A percentile compares a stretch with the other conserved stretches of the same genome.
phyloP scores from a whole-genome alignment of 2,329 filamentous ascomycete species.

The Colletotrichum musicola region DNA sequence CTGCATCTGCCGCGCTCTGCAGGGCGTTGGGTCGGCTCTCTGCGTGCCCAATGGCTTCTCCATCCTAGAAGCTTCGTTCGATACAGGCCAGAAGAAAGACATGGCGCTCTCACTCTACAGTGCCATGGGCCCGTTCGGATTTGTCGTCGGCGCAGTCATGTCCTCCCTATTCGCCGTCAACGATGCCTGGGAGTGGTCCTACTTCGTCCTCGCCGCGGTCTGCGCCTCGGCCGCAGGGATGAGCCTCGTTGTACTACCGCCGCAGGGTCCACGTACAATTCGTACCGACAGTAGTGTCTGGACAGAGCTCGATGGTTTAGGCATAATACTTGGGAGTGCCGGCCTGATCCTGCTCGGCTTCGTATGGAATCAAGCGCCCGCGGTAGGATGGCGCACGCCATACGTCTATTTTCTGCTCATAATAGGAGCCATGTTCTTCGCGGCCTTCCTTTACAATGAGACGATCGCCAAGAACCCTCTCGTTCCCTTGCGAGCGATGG shows the following conservation, averaged over 20 bases:
- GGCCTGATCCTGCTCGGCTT: constrained; percentile 63
- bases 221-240: constrained; percentile 16
- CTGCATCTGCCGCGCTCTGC: constrained; percentile 60
- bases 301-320: constrained; percentile 46
- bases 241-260: constrained; percentile 33
- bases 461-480: constrained; percentile 61
- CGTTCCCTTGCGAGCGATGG: constrained; percentile 66
- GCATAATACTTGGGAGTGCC: constrained; percentile 52
- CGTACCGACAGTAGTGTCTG: constrained; percentile 45
- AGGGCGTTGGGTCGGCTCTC: constrained; percentile 68
- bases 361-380: constrained; percentile 62
- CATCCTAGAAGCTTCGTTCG: constrained; percentile 66
- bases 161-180: constrained; percentile 43
- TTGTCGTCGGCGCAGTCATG: constrained; percentile 47
- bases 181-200: constrained; percentile 19
- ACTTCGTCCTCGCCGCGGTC: constrained; percentile 22
- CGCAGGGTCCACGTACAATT: constrained; percentile 5
- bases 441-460: constrained; percentile 49
- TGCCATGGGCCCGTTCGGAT: constrained; percentile 49
- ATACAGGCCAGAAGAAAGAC: constrained; percentile 49
- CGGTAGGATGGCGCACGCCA: constrained; percentile 57
- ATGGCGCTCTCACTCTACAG: constrained; percentile 52
- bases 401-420: constrained; percentile 57
- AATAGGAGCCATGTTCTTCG: constrained; percentile 47
- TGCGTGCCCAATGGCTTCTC: constrained; percentile 68